These are phyloP conservation scores for Leishmania lainsoni DNA, from an alignment of 208 protist species.

Conservation along the genomic window DNA sequence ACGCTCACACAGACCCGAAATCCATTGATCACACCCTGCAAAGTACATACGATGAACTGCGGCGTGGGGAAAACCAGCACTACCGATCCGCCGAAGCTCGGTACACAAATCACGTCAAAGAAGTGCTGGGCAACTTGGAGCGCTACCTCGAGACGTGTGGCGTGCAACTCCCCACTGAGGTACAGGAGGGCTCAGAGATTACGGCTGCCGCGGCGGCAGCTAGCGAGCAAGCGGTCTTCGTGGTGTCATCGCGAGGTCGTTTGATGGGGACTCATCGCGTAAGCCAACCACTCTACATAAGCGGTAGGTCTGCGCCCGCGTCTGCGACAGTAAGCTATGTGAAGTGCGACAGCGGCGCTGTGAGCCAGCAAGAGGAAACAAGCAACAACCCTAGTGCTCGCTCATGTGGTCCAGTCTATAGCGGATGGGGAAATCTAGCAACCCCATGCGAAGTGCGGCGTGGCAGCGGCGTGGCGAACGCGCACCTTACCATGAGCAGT, in stretches of 20 bases:
- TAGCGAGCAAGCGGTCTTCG: neutral
- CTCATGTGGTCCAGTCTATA: neutral
- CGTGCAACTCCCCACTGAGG: constrained; percentile 24
- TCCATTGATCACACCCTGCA: constrained; percentile 38
- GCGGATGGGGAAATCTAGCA: constrained; percentile 3
- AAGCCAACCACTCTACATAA: neutral
- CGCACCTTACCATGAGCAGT: neutral
- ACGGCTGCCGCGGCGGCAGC: constrained; percentile 9
- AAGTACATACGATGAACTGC: constrained; percentile 22
- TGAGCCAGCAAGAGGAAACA: constrained; percentile 2
- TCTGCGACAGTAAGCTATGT: neutral
- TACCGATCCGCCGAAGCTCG: constrained; percentile 15
- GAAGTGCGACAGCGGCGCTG: neutral
- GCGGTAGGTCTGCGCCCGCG: neutral
- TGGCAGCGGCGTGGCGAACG: neutral
- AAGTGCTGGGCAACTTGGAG: constrained; percentile 34
- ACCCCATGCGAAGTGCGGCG: neutral
- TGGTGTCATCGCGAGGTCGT: neutral
- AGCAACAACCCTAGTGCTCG: neutral
- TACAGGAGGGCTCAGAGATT: constrained; percentile 10
- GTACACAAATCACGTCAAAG: constrained; percentile 29
- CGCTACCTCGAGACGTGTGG: constrained; percentile 36
- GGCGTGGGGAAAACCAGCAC: constrained; percentile 31
- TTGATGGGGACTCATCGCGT: neutral
- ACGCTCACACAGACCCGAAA: constrained; percentile 23